Conservation (phyloP, 768 basidiomycete genomes). For the Kwoniella sp. region DNA sequence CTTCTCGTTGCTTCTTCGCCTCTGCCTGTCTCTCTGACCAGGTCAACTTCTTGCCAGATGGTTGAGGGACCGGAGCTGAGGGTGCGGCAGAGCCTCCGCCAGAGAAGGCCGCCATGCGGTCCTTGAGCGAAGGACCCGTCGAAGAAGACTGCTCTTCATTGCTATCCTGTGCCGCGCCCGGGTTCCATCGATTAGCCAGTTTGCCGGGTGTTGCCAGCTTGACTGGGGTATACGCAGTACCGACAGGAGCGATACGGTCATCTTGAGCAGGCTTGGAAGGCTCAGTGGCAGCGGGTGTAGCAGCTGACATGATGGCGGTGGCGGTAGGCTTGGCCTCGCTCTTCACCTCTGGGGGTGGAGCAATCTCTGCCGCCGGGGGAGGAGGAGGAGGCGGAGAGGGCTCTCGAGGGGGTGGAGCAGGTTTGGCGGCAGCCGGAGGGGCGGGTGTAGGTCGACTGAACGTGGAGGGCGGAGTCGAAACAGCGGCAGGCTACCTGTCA, state of each 20-base stretch:
- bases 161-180: slow-evolving; percentile 22
- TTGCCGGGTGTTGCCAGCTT: slow-evolving; percentile 78
- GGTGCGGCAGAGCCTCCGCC: slow-evolving; percentile 28
- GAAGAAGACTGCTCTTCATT: slow-evolving; percentile 16
- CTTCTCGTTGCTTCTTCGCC: slow-evolving; percentile 80
- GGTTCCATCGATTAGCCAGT: slow-evolving; percentile 63
- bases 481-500: slow-evolving; percentile 46
- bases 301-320: slow-evolving; percentile 28
- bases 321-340: slow-evolving; percentile 6
- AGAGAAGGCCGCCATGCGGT: slow-evolving; percentile 42
- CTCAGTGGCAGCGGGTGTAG: slow-evolving; percentile 23
- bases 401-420: slow-evolving; percentile 29
- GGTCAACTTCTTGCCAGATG: slow-evolving; percentile 67
- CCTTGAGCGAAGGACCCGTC: slow-evolving; percentile 25
- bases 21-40: slow-evolving; percentile 90
- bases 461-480: slow-evolving; percentile 33
- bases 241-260: slow-evolving; percentile 78
- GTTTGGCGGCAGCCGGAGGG: slow-evolving; percentile 19
- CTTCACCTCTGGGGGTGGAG: slow-evolving; percentile 17
- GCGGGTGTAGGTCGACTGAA: slow-evolving; percentile 54
- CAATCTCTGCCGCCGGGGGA: slow-evolving; percentile 26
- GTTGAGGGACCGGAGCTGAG: slow-evolving; percentile 13
- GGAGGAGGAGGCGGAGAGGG: slow-evolving; percentile 31
- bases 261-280: slow-evolving; percentile 70
- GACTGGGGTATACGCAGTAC: slow-evolving; percentile 85